Conservation (phyloP, 2,329 filamentous ascomycete genomes). For the Polytolypa hystricis region DNA sequence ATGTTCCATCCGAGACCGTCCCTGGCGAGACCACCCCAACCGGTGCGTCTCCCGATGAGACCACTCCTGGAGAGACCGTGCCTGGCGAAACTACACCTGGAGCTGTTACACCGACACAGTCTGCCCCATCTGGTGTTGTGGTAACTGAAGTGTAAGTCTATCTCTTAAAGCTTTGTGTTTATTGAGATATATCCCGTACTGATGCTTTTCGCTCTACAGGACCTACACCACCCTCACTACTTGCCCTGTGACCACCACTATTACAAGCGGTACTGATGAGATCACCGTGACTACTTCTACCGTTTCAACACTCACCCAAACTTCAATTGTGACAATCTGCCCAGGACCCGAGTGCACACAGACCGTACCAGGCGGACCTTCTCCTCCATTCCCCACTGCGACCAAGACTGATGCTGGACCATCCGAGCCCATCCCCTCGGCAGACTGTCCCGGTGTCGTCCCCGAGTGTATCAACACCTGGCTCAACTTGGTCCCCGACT, state of each 20-base stretch:
- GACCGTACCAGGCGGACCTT: constrained; percentile 7
- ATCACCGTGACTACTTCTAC: constrained; percentile 46
- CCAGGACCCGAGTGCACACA: constrained; percentile 10
- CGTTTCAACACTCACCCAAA: constrained; percentile 38
- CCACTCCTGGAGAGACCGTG: constrained; percentile 11
- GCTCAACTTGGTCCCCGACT: constrained; percentile 56
- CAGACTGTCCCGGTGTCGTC: constrained; percentile 55
- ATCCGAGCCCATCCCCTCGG: constrained; percentile 18
- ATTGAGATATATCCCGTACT: background rate
- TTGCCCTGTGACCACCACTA: constrained; percentile 21
- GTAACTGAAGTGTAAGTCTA: constrained; percentile 8
- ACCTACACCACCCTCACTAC: constrained; percentile 18
- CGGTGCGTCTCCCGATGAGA: constrained; percentile 9
- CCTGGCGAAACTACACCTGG: constrained; percentile 11
- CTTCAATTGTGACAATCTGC: constrained; percentile 19
- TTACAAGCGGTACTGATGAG: constrained; percentile 37
- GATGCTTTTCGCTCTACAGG: constrained; percentile 1
- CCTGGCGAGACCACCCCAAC: constrained; percentile 3
- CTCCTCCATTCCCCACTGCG: constrained; percentile 7
- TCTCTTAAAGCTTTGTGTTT: background rate
- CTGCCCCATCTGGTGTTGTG: constrained; percentile 13
- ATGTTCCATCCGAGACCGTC: constrained; percentile 9
- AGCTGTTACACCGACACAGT: constrained; percentile 5
- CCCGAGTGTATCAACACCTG: constrained; percentile 89
- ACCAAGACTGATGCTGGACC: constrained; percentile 18